Conservation (phyloP, 768 basidiomycete species). For the Tulasnella sp. region DNA sequence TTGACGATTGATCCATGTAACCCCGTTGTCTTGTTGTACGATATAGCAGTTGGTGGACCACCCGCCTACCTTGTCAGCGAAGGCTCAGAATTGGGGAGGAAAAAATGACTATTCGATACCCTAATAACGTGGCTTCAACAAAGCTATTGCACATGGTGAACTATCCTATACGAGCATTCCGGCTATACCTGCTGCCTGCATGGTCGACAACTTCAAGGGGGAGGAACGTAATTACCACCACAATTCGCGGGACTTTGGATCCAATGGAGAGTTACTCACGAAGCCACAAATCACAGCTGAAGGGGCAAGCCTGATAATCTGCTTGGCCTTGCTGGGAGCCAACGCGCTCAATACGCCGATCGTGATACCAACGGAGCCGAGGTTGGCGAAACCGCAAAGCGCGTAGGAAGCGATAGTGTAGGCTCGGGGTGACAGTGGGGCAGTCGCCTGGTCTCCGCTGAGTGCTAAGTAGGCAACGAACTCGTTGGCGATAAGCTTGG, state of each 20-base stretch:
- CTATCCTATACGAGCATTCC: neutral
- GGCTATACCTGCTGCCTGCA: slow-evolving; percentile 54
- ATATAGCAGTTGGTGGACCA: neutral
- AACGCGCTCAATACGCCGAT: slow-evolving; percentile 65
- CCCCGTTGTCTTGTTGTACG: neutral
- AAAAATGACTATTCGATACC: neutral
- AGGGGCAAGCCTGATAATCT: slow-evolving; percentile 59
- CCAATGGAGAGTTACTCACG: slow-evolving; percentile 35
- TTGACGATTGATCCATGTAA: neutral
- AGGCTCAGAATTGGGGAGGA: neutral
- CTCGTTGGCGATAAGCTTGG: slow-evolving; percentile 82
- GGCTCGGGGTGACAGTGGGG: slow-evolving; percentile 60
- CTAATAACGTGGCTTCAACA: neutral
- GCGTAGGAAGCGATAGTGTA: slow-evolving; percentile 81
- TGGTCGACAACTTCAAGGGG: slow-evolving; percentile 33
- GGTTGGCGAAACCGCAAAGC: slow-evolving; percentile 86
- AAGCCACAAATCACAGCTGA: slow-evolving; percentile 69
- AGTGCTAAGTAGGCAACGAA: slow-evolving; percentile 63
- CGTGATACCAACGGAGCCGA: slow-evolving; percentile 80
- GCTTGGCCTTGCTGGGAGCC: slow-evolving; percentile 58
- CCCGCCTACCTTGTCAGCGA: neutral
- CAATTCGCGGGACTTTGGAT: neutral
- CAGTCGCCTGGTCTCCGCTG: slow-evolving; percentile 41
- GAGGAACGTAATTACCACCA: neutral
- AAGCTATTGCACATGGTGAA: neutral